phyloP scores from a whole-genome alignment of 106 monocot species.

The Ottelia alismoides region DNA sequence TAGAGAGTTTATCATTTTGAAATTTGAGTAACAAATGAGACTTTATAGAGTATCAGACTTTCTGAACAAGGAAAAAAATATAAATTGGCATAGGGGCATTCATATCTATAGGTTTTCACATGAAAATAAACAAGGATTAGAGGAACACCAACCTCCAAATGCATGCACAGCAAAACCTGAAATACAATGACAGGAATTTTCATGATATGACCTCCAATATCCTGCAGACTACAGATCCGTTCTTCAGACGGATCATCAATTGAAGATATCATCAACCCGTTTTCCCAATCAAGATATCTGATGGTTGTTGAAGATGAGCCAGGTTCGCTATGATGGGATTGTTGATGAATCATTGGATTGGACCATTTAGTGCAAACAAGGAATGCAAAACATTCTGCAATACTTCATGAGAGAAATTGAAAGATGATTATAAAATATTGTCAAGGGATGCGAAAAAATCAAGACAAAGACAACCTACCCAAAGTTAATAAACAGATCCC shows the following conservation, averaged over 20 bases:
- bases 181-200: constrained; percentile 81
- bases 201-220: constrained; percentile 94
- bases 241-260: constrained; percentile 63
- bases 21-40: too few relatives aligned
- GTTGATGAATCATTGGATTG: constrained; percentile 90
- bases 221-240: constrained; percentile 62
- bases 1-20: too few relatives aligned
- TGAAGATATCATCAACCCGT: constrained; percentile 54
- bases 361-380: constrained; percentile 98
- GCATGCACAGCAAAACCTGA: constrained; percentile 87
- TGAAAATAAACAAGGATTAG: too few relatives aligned
- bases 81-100: too few relatives aligned
- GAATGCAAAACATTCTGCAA: constrained; percentile 94
- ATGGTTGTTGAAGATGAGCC: constrained; percentile 72
- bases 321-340: constrained; percentile 37
- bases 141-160: constrained; percentile 53
- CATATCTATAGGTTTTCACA: too few relatives aligned
- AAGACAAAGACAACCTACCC: constrained; percentile 51
- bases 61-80: too few relatives aligned
- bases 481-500: constrained; percentile 96
- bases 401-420: constrained; percentile 21
- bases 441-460: too few relatives aligned
- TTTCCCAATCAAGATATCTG: constrained; percentile 70
- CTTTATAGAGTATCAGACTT: too few relatives aligned
- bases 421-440: too few relatives aligned